phyloP scores from a whole-genome alignment of 2,329 filamentous ascomycete genomes.

The Fusarium heterosporum region DNA sequence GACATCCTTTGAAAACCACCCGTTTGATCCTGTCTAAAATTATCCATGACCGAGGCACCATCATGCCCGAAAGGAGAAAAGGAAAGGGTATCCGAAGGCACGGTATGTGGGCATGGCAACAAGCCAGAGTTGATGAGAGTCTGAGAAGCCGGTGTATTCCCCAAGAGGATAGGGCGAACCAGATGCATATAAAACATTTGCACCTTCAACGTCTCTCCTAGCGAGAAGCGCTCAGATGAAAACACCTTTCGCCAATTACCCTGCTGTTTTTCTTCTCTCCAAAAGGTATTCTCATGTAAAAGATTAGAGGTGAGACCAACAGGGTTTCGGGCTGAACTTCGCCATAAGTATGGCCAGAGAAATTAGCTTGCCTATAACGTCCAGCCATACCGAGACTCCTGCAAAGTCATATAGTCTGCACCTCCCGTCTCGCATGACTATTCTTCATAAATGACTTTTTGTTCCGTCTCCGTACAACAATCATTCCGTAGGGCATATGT shows the following conservation, averaged over 20 bases:
- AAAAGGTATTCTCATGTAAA: constrained; percentile 31
- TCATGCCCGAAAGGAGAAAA: constrained; percentile 44
- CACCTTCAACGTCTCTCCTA: constrained; percentile 34
- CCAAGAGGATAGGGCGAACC: constrained; percentile 49
- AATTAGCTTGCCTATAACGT: constrained; percentile 31
- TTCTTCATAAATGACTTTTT: constrained; percentile 54
- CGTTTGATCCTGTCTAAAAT: constrained; percentile 52
- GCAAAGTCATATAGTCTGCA: constrained; percentile 50
- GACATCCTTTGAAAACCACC: constrained; percentile 46
- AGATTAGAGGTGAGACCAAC: constrained; percentile 31
- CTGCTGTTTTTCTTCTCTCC: constrained; percentile 41
- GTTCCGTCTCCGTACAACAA: constrained; percentile 49
- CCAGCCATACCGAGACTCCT: constrained; percentile 37
- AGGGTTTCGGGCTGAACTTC: constrained; percentile 15
- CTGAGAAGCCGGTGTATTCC: constrained; percentile 30
- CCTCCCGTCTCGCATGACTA: constrained; percentile 51
- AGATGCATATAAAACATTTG: constrained; percentile 42
- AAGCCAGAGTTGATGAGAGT: constrained; percentile 25
- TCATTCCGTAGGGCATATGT: constrained; percentile 50
- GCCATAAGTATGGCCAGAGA: constrained; percentile 17
- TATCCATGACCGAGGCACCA: constrained; percentile 50
- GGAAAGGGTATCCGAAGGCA: constrained; percentile 47
- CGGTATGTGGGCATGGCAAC: constrained; percentile 44
- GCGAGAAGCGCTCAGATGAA: constrained; percentile 27
- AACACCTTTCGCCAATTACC: constrained; percentile 36